Evolutionary conservation across 2,329 filamentous ascomycete genomes (phyloP).

Genomic region (Geosmithia flava): DNA sequence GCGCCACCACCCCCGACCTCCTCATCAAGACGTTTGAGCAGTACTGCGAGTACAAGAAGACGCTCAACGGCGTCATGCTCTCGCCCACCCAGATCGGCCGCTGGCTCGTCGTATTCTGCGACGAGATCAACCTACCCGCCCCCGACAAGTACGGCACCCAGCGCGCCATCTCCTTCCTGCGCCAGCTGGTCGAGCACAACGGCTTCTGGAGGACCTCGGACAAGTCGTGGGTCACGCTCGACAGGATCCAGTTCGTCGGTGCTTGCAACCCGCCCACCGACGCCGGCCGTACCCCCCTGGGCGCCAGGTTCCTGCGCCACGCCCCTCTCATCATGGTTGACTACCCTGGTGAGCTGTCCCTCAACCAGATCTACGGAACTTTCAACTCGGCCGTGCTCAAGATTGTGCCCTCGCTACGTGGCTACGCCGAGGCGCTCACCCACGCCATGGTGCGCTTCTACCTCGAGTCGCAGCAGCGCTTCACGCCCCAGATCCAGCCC

Average conservation of each 20-base stretch:
- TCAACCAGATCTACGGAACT: conserved; percentile 96
- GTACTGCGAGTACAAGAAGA: conserved; percentile 99
- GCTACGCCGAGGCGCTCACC: conserved; percentile 86
- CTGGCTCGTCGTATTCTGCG: conserved; percentile 98
- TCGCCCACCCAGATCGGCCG: conserved; percentile 93
- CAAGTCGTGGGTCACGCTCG: conserved; percentile 94
- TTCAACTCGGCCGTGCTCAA: conserved; percentile 96
- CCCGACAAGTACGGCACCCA: conserved; percentile 97
- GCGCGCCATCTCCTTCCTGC: conserved; percentile 90
- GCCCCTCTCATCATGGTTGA: conserved; percentile 99
- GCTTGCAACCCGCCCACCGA: conserved; percentile 98
- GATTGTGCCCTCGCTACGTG: conserved; percentile 87
- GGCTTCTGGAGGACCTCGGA: conserved; percentile 98
- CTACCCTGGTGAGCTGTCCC: conserved; percentile 88
- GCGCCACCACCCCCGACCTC: conserved; percentile 92
- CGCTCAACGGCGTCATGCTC: conserved; percentile 86
- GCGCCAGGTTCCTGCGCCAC: conserved; percentile 85
- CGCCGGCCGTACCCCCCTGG: conserved; percentile 89
- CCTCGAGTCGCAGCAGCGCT: conserved; percentile 82
- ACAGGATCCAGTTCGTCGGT: conserved; percentile 97
- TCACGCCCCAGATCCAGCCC: conserved; percentile 92
- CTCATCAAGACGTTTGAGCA: conserved; percentile 99
- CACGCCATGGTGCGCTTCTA: conserved; percentile 98
- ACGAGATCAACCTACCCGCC: conserved; percentile 97
- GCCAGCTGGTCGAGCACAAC: conserved; percentile 96